Base-by-base conservation (phyloP, 169 alveolate species). In the Cryptosporidium xiaoi region DNA sequence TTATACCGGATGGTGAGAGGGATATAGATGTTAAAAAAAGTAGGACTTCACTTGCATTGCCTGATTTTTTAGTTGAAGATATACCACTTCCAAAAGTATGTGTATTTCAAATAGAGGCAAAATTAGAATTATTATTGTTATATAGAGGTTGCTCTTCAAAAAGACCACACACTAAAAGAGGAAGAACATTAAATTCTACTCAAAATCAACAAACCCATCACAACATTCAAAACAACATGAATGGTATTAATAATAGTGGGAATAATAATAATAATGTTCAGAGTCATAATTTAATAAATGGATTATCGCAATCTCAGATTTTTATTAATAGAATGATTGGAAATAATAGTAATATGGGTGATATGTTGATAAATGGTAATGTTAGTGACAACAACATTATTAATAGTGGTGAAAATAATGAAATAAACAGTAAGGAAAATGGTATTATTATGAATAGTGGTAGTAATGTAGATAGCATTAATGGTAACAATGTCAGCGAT, bases 1-100 rank as follows among this genome's bases (percentile, higher is more conserved):
- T 77, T n/a, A 77, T 77, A 60, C 87, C 87, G 12, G 87, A 77
- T 77, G 87, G 87, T 44, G 87, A 77, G 29, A 77, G 87, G 48
- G 87, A 77, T 77, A 77, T 77, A 58, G 87, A 77, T 77, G 87
- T 77, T 2, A 77, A 77, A 33, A 77, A 77, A 77, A 77, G 87
- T 44, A 77, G 87, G 40, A 77, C 87, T 18, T 77, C 87, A 33
- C 44, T 77, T 31, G 87, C 87, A 60, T 64, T 77, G 36, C 87
- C 87, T 10, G 87, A 77, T 34, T 77, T 77, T 62, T 50, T 77
- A 5, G 71, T 77, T 60, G 87, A 77, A 31, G 87, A 77, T 62
- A 77, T 77, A 18, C 87, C 87, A 10, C 27, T 77, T 15, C 87
- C 87, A 34, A 77, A 77, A 77, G 87, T 77, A 15, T 77, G 87